Evolutionary conservation across 495 filamentous ascomycete genomes (phyloP).

Genomic region (Xylaria curta): DNA sequence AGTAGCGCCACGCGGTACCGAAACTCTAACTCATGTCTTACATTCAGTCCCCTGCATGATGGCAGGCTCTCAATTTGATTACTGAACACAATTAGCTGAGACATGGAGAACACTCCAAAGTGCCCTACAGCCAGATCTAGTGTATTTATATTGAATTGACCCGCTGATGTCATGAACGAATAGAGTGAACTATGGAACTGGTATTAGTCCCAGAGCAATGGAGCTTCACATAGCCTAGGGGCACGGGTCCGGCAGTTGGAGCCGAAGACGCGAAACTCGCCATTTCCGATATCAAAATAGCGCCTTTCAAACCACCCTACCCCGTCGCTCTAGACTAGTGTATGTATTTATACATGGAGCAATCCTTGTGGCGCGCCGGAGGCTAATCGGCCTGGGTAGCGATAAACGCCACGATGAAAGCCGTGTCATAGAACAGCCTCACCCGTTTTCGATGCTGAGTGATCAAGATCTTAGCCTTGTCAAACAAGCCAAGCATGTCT

Average conservation of each 20-base stretch:
- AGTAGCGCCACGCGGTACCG: neutral
- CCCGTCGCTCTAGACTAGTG: neutral
- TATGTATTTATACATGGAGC: conserved; percentile 2
- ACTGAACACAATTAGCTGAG: conserved; percentile 8
- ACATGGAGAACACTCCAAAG: neutral
- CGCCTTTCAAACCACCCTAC: neutral
- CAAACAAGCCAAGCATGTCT: neutral
- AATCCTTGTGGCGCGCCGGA: conserved; percentile 11
- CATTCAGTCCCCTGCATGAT: conserved; percentile 17
- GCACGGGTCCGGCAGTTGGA: neutral
- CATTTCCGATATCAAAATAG: neutral
- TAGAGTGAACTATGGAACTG: neutral
- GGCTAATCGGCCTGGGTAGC: conserved; percentile 5
- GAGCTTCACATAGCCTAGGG: neutral
- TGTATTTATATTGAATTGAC: neutral
- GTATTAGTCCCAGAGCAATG: neutral
- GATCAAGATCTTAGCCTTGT: conserved; percentile 3
- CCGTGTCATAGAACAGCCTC: conserved; percentile 3
- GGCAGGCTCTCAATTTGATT: conserved; percentile 14
- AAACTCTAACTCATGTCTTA: conserved; percentile 3
- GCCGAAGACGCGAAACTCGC: neutral
- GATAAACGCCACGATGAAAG: conserved; percentile 15
- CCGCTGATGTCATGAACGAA: conserved; percentile 15
- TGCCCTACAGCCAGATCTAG: neutral
- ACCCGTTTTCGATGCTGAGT: neutral